Conservation (phyloP, 305 asterid genomes). For the Rubia peregrina region DNA sequence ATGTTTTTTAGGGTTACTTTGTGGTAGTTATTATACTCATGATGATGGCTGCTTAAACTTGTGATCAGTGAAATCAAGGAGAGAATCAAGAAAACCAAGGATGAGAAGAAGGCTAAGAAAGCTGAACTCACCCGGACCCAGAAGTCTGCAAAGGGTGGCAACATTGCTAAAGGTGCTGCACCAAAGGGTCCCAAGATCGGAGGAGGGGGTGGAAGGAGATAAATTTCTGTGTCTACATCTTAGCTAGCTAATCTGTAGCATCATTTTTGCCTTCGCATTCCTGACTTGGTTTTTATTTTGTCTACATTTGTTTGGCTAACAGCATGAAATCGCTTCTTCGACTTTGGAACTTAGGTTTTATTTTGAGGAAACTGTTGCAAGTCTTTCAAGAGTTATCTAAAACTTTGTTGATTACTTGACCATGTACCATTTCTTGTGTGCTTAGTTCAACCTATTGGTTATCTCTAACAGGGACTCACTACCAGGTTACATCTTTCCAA, state of each 20-base stretch:
- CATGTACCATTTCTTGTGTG: background rate
- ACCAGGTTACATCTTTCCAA: background rate
- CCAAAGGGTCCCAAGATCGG: conserved; percentile 24
- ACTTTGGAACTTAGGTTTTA: background rate
- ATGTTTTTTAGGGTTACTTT: background rate
- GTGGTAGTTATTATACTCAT: background rate
- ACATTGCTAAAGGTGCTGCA: conserved; percentile 18
- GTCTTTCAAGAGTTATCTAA: background rate
- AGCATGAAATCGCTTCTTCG: background rate
- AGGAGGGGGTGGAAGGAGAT: conserved; percentile 21
- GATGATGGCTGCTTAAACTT: background rate
- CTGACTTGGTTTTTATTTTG: background rate
- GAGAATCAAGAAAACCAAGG: conserved; percentile 27
- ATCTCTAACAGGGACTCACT: background rate
- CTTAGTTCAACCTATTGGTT: background rate
- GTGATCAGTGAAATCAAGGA: conserved; percentile 27
- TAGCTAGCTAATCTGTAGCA: conserved; percentile 1
- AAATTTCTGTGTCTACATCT: background rate
- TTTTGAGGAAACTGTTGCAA: background rate
- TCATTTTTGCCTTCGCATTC: background rate
- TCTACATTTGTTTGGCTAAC: background rate
- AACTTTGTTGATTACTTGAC: too few species aligned
- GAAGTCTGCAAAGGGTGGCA: conserved; percentile 16
- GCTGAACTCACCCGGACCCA: conserved; percentile 21
- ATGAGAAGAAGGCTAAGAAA: conserved; percentile 30